Evolutionary conservation across 768 basidiomycete species (phyloP).

Genomic region (Lactifluus hygrophoroides): DNA sequence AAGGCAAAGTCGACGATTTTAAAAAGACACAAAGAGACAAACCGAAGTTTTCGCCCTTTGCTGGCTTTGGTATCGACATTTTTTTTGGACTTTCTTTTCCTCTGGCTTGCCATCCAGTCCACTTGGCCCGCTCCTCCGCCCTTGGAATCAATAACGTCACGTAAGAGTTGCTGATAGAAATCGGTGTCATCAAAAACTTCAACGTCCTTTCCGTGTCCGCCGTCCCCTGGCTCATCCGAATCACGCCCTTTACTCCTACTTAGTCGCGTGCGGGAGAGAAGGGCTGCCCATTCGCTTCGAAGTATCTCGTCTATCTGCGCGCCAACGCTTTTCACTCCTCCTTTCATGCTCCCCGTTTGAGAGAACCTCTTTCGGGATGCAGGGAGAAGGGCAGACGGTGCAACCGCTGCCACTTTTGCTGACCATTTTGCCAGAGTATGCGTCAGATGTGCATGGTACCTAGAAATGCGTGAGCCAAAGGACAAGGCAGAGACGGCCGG

Average conservation of each 20-base stretch:
- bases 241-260: conserved; percentile 38
- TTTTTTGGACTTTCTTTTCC: conserved; percentile 58
- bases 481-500: not conserved
- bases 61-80: conserved; percentile 89
- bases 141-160: conserved; percentile 80
- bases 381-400: conserved; percentile 65
- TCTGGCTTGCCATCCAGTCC: conserved; percentile 59
- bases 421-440: conserved; percentile 92
- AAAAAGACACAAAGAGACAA: conserved; percentile 21
- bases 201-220: conserved; percentile 28
- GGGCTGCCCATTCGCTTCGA: conserved; percentile 40
- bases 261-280: conserved; percentile 55
- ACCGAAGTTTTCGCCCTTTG: conserved; percentile 91
- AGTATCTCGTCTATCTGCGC: conserved; percentile 74
- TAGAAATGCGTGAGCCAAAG: conserved; percentile 20
- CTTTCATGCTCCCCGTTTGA: conserved; percentile 31
- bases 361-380: conserved; percentile 65
- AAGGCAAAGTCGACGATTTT: not conserved
- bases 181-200: conserved; percentile 83
- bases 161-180: conserved; percentile 86
- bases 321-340: conserved; percentile 51
- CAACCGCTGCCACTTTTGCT: conserved; percentile 87
- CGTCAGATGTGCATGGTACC: conserved; percentile 63
- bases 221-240: conserved; percentile 28
- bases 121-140: conserved; percentile 34